Evolutionary conservation across 2,329 filamentous ascomycete species (phyloP).

Genomic region (Cordyceps militaris): DNA sequence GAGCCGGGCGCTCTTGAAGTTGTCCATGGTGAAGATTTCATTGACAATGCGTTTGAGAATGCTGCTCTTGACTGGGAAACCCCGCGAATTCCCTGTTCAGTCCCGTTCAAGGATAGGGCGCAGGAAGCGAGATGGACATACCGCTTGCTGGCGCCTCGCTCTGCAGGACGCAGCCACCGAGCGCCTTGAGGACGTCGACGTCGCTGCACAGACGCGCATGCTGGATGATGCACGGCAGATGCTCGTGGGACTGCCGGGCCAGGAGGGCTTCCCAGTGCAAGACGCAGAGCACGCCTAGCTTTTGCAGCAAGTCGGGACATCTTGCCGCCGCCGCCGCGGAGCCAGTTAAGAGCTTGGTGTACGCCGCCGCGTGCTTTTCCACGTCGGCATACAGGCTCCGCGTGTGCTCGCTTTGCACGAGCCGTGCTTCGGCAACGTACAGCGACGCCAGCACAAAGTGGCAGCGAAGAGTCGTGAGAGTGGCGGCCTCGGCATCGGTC

Average conservation of each 20-base stretch:
- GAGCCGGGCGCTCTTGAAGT: conserved; percentile 52
- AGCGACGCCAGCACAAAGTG: conserved; percentile 57
- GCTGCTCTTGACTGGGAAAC: conserved; percentile 39
- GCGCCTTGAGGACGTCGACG: conserved; percentile 47
- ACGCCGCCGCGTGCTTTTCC: conserved; percentile 47
- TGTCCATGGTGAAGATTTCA: conserved; percentile 51
- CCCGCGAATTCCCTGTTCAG: neutral
- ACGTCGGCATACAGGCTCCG: conserved; percentile 53
- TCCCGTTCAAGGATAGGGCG: neutral
- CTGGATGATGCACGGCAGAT: conserved; percentile 53
- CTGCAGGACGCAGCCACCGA: conserved; percentile 59
- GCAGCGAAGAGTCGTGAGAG: conserved; percentile 59
- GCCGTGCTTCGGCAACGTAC: conserved; percentile 44
- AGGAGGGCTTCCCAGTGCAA: conserved; percentile 75
- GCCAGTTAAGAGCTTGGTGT: neutral
- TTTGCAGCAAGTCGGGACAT: conserved; percentile 47
- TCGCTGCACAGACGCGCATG: conserved; percentile 39
- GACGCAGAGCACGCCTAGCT: conserved; percentile 59
- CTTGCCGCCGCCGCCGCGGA: neutral
- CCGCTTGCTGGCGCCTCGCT: conserved; percentile 44
- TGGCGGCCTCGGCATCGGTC: conserved; percentile 35
- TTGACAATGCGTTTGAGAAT: conserved; percentile 63
- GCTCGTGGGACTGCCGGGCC: conserved; percentile 59
- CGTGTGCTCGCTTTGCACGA: neutral
- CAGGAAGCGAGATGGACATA: conserved; percentile 21